Evolutionary conservation across 345 rosid species (phyloP).

Genomic region (Geranium rotundifolium): DNA sequence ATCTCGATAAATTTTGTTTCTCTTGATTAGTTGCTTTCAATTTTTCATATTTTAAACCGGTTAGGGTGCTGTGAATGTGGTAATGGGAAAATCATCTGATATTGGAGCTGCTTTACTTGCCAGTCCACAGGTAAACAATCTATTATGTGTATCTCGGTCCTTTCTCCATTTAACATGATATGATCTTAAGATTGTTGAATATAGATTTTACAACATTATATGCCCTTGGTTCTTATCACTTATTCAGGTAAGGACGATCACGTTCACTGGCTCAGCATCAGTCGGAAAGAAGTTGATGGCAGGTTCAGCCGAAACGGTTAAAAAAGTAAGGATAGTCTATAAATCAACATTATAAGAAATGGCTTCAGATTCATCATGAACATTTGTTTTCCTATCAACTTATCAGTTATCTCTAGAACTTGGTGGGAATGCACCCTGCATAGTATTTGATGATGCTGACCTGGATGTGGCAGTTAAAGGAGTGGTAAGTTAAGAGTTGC

Average conservation of each 20-base stretch:
- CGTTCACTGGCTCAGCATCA: constrained; percentile 93
- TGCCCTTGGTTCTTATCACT: constrained; percentile 4
- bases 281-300: constrained; percentile 98
- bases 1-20: too few relatives aligned
- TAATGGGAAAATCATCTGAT: constrained; percentile 83
- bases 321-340: constrained; percentile 43
- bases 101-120: constrained; percentile 76
- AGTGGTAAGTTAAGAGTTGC: constrained; percentile 43
- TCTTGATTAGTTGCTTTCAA: constrained; percentile 3
- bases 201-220: constrained; percentile 1
- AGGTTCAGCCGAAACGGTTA: constrained; percentile 86
- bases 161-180: too few relatives aligned
- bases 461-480: constrained; percentile 91
- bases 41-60: constrained; percentile 11
- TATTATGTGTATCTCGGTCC: constrained; percentile 1
- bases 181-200: background rate
- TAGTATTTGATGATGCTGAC: constrained; percentile 91
- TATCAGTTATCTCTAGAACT: constrained; percentile 80
- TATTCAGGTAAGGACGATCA: constrained; percentile 78
- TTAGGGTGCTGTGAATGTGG: constrained; percentile 78
- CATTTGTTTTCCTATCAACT: background rate
- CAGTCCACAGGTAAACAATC: constrained; percentile 53
- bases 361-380: background rate
- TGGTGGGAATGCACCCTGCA: constrained; percentile 98
- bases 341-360: constrained; percentile 3